Base-by-base conservation (phyloP, 2,329 filamentous ascomycete species). In the Thielaviopsis euricoi region DNA sequence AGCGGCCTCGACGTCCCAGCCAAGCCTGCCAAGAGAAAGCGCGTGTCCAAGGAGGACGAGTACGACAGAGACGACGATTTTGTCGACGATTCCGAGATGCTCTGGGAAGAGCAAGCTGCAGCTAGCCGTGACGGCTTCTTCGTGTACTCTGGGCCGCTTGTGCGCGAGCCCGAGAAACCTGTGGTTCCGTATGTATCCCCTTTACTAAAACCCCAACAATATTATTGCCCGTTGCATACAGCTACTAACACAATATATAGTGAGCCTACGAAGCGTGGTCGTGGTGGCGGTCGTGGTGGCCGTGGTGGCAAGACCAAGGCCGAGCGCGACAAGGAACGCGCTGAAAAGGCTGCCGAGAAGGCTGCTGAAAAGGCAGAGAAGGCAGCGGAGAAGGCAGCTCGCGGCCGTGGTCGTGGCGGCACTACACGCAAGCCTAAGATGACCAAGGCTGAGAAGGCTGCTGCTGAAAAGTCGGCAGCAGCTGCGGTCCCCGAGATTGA, bases 101-200 rank as follows among this genome's bases (percentile, higher is more conserved):
- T 94, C 0, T 97, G 91, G 91, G 89, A 97, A 70, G 89, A 95
- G 66, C 87, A 95, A 67, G 91, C 91, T 6, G 89, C 91, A 4
- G 90, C 93, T 52, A 91, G 88, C 63, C 88, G 91, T 64, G 93
- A 97, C 67, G 93, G 93, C 1, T 98, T 97, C 74, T 98, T 97
- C 68, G 93, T 98, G 1, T 98, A 96, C 71, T 94, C 88, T 61
- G 93, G 93, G 3, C 91, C 91, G 9, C 74, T 98, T 52, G 80
- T 97, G 22, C 86, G 86, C 5, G 89, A 95, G 70, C 87, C 85
- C 22, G 86, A 95, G 71, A 91, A 93, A 71, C 77, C 78, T 40
- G 71, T 74, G 63, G 68, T 70, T 59, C 74, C 73, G 76, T 79
- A 76, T 62, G 76, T 75, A 29, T 15, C 21, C 25, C 12, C 23